These are phyloP conservation scores for Rhodotorula sp. DNA, from an alignment of 1,284 basidiomycete genomes.

Conservation along the genomic window DNA sequence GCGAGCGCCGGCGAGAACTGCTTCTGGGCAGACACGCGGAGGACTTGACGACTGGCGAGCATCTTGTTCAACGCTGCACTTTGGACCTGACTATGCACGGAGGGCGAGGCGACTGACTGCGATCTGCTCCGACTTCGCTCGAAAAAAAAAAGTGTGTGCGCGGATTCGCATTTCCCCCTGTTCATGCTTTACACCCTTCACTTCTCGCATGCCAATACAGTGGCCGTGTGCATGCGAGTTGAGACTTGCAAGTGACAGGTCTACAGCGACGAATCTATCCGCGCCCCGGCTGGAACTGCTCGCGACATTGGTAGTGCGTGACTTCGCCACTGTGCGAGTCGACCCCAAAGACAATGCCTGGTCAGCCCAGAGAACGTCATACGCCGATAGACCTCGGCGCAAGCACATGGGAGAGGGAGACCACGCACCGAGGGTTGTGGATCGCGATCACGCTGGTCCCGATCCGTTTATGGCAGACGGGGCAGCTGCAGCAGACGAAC, in stretches of 20 bases:
- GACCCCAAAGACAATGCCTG: too few species aligned
- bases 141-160: too few species aligned
- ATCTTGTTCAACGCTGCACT: slow-evolving; percentile 1
- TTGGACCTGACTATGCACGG: not conserved
- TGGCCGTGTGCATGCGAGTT: too few species aligned
- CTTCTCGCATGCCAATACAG: too few species aligned
- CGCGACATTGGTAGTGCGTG: slow-evolving; percentile 80
- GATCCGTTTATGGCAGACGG: slow-evolving; percentile 90
- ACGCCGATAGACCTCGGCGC: too few species aligned
- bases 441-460: slow-evolving; percentile 94
- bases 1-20: slow-evolving; percentile 20
- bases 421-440: slow-evolving; percentile 63
- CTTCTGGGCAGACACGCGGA: slow-evolving; percentile 32
- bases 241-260: too few species aligned
- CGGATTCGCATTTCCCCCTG: too few species aligned
- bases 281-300: slow-evolving; percentile 16
- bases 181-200: too few species aligned
- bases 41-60: slow-evolving; percentile 34
- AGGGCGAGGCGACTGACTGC: too few species aligned
- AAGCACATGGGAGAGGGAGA: not conserved
- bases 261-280: not conserved
- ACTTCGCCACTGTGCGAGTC: slow-evolving; percentile 84
- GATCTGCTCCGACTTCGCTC: not conserved
- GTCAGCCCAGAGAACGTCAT: slow-evolving; percentile 10
- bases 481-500: slow-evolving; percentile 66